A percentile compares a stretch with the other conserved stretches of the same genome.
phyloP scores from a whole-genome alignment of 768 basidiomycete genomes.

The Suillus subaureus region DNA sequence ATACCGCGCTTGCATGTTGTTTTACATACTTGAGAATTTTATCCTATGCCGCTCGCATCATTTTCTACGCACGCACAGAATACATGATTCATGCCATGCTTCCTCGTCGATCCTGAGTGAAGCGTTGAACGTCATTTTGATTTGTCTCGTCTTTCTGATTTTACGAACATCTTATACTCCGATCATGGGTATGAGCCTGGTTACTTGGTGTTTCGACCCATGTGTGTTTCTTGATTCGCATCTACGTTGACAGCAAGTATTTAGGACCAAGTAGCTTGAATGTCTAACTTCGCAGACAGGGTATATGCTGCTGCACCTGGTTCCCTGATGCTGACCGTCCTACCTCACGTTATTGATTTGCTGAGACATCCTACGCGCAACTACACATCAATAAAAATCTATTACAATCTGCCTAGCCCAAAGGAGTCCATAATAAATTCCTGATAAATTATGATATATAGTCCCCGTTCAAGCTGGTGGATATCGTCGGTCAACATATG shows the following conservation, averaged over 20 bases:
- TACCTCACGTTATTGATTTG: too few relatives aligned
- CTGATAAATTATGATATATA: neutral
- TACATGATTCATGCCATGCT: conserved; percentile 22
- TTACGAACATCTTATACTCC: neutral
- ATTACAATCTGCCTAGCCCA: neutral
- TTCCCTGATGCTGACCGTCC: neutral
- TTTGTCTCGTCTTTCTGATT: neutral
- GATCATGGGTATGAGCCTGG: neutral
- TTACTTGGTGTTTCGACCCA: neutral
- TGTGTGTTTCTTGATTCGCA: neutral
- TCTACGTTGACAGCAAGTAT: neutral
- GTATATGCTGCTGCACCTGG: neutral
- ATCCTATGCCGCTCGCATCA: conserved; percentile 12
- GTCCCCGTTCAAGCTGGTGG: neutral
- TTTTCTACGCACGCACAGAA: conserved; percentile 14
- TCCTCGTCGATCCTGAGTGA: neutral
- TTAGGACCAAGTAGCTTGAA: neutral
- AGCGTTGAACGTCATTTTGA: neutral
- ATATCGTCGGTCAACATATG: neutral
- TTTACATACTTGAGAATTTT: conserved; percentile 16
- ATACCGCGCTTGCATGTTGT: conserved; percentile 11
- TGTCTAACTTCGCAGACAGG: neutral
- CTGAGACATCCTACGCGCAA: neutral
- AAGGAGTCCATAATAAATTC: neutral
- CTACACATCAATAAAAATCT: neutral